A percentile compares a stretch with the other conserved stretches of the same genome.
These are phyloP conservation scores for Limonomyces culmigenus DNA, from an alignment of 1,284 basidiomycete genomes.

Conservation along the genomic window DNA sequence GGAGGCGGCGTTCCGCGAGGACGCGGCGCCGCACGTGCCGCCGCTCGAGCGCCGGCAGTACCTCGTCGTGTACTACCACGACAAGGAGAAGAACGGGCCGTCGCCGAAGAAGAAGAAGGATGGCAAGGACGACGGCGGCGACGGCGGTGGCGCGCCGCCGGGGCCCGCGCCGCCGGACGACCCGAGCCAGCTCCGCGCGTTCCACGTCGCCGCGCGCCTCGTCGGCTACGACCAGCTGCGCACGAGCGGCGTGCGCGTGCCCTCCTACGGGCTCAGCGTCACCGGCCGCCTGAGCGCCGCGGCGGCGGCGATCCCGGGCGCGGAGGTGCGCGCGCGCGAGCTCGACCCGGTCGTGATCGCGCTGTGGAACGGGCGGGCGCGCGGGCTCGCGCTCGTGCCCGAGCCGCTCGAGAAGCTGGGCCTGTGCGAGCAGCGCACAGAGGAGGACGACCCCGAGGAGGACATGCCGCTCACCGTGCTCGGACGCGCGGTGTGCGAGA, in stretches of 20 bases:
- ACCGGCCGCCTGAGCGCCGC: slow-evolving; percentile 45
- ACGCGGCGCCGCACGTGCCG: slow-evolving; percentile 17
- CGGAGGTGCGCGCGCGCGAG: slow-evolving; percentile 15
- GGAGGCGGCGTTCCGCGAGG: slow-evolving; percentile 21
- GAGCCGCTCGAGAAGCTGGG: slow-evolving; percentile 55
- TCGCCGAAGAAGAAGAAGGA: slow-evolving; percentile 19
- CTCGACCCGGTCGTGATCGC: slow-evolving; percentile 33
- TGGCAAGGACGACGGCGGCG: slow-evolving; percentile 7
- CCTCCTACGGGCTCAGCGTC: slow-evolving; percentile 49
- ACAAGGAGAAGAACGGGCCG: slow-evolving; percentile 15
- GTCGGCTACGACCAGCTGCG: slow-evolving; percentile 51
- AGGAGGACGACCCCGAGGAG: slow-evolving; percentile 18
- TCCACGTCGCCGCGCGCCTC: slow-evolving; percentile 50
- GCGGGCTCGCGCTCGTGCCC: slow-evolving; percentile 49
- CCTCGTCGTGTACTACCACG: slow-evolving; percentile 50
- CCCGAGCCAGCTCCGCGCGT: slow-evolving; percentile 31
- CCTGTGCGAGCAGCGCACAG: slow-evolving; percentile 24
- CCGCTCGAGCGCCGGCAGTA: slow-evolving; percentile 42
- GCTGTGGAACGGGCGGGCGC: slow-evolving; percentile 39
- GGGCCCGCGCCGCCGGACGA: slow-evolving; percentile 8
- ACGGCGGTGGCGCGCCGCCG: too few species aligned
- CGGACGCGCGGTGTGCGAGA: slow-evolving; percentile 60
- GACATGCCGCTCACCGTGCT: slow-evolving; percentile 42
- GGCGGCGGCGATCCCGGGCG: slow-evolving; percentile 21
- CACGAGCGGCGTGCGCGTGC: slow-evolving; percentile 53